Evolutionary conservation across 371 early-diverging fungal species (phyloP), one percentile per base, ranked within the genome.

Genomic region (Mucor lusitanicus): DNA sequence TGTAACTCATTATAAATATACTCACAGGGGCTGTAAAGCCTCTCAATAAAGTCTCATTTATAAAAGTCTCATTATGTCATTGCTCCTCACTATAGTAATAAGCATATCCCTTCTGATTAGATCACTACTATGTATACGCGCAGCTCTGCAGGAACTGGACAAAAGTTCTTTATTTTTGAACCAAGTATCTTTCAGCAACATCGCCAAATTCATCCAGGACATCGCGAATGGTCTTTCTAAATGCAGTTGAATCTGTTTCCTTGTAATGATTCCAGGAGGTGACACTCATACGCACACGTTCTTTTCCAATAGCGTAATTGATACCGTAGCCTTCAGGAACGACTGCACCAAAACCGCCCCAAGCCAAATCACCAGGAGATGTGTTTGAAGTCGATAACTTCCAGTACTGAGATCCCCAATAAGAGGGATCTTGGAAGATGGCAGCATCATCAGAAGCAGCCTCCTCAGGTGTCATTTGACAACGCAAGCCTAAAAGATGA

Each of bases 261-360:
- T 67, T 55, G 37, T 72, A 77, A 3, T 72, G 68, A 27, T 78
- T 77, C 88, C 88, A 87, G 55, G 86, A 85, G 19, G 90, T 88
- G 23, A 96, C 86, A 55, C 90, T 90, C 76, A 96, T 90, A 75
- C 94, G 92, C 37, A 95, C 79, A 25, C 84, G 80, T 53, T 90
- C 87, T 72, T 88, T 90, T 42, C 88, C 93, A 60, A 97, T 90
- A 4, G 94, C 91, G 77, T 97, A 97, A 77, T 95, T 96, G 70
- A 92, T 89, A 27, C 97, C 97, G 69, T 95, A 97, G 3, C 95
- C 94, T 63, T 95, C 91, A 6, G 89, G 88, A 23, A 80, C 88
- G 33, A 91, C 90, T 5, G 88, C 83, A 21, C 92, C 94, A 74
- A 93, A 94, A 0, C 93, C 94, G 15, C 91, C 90, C 70, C 91